These are phyloP conservation scores for Dactylellina drechsleri DNA, from an alignment of 2,329 filamentous ascomycete species.

Conservation along the genomic window DNA sequence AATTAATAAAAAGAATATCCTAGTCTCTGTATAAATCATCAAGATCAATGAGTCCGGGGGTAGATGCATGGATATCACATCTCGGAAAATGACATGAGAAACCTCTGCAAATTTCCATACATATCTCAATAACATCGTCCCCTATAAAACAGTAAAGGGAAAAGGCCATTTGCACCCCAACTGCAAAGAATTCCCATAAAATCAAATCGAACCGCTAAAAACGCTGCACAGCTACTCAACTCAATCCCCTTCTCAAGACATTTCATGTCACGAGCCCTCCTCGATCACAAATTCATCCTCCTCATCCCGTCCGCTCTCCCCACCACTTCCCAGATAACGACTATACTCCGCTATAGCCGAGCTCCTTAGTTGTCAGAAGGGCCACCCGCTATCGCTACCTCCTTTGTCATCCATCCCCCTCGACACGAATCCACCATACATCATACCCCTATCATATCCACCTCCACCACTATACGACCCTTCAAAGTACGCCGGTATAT, in stretches of 20 bases:
- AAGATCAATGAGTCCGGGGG: slow-evolving; percentile 6
- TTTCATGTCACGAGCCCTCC: slow-evolving; percentile 23
- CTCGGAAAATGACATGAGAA: neutral
- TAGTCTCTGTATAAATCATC: neutral
- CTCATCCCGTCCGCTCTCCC: slow-evolving; percentile 26
- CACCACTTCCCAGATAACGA: slow-evolving; percentile 41
- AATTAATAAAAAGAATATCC: neutral
- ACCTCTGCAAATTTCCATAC: neutral
- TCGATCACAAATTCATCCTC: slow-evolving; percentile 53
- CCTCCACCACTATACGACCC: slow-evolving; percentile 28
- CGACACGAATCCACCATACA: slow-evolving; percentile 50
- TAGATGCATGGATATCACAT: neutral
- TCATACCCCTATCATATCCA: slow-evolving; percentile 45
- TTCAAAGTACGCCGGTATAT: slow-evolving; percentile 48
- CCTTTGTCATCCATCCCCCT: slow-evolving; percentile 50
- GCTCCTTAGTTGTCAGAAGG: slow-evolving; percentile 55
- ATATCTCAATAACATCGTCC: neutral
- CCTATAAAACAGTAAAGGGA: neutral
- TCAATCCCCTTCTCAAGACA: neutral
- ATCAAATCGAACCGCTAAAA: neutral
- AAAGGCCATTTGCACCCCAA: neutral
- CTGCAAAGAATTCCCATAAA: no score
- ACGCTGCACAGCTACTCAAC: neutral
- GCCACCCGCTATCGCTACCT: slow-evolving; percentile 50
- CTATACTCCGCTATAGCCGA: slow-evolving; percentile 54